Conservation (phyloP, 2,329 filamentous ascomycete genomes). For the Amesomyces nigricolor region DNA sequence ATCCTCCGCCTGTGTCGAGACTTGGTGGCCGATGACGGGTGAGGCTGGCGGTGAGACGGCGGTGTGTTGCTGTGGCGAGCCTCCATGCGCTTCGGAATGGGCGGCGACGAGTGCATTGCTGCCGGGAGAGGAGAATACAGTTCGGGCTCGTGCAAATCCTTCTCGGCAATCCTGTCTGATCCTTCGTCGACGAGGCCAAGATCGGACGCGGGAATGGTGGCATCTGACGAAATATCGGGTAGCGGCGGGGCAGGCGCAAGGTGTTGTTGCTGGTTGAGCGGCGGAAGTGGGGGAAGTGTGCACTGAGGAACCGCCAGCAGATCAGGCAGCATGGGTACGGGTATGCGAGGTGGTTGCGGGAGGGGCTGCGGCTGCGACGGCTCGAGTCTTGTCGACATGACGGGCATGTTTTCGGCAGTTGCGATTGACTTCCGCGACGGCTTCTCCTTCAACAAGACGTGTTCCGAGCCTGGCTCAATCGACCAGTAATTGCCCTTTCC, state of each 20-base stretch:
- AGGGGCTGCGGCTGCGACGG: constrained; percentile 37
- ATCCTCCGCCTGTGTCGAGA: constrained; percentile 68
- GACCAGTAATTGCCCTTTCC: constrained; percentile 98
- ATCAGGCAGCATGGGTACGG: constrained; percentile 46
- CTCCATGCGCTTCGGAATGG: constrained; percentile 57
- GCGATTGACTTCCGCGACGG: constrained; percentile 51
- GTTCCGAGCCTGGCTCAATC: constrained; percentile 84
- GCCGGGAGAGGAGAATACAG: constrained; percentile 65
- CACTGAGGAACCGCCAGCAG: constrained; percentile 35
- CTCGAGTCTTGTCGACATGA: constrained; percentile 53
- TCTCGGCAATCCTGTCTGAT: constrained; percentile 39
- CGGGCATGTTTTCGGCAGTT: constrained; percentile 52
- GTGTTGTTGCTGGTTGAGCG: constrained; percentile 23
- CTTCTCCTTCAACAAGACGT: constrained; percentile 86
- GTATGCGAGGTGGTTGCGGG: constrained; percentile 27
- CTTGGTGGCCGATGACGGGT: constrained; percentile 54
- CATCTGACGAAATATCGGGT: constrained; percentile 67
- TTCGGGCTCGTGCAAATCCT: constrained; percentile 43
- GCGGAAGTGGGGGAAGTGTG: constrained; percentile 37
- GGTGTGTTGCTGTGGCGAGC: constrained; percentile 67
- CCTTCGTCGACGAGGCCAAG: constrained; percentile 50
- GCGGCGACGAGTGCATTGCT: constrained; percentile 85
- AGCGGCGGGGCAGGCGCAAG: constrained; percentile 22
- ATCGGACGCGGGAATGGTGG: constrained; percentile 69
- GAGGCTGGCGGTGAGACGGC: constrained; percentile 59